Conservation (phyloP, 139 green algal genomes). For the Closterium sp. region DNA sequence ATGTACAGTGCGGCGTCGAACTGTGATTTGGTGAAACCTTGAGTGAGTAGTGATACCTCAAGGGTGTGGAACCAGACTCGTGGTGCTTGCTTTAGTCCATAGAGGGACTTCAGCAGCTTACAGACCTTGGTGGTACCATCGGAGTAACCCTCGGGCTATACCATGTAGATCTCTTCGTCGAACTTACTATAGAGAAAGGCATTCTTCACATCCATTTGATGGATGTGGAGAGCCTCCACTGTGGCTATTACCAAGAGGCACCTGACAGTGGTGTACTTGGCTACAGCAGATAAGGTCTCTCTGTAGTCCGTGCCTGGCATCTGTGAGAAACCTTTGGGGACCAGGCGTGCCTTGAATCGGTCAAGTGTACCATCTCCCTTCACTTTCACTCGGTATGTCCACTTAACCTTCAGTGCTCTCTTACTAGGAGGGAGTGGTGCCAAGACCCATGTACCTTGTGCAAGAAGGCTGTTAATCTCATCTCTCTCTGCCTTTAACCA, state of each 20-base stretch:
- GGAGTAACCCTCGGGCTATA: not conserved
- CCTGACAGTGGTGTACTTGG: conserved; percentile 13
- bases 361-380: conserved; percentile 4
- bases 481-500: not conserved
- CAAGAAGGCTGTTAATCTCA: not conserved
- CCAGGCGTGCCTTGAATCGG: conserved; percentile 16
- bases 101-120: not conserved
- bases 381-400: too few relatives aligned
- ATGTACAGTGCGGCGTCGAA: not conserved
- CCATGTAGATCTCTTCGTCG: conserved; percentile 33
- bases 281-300: conserved; percentile 24
- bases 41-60: not conserved
- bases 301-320: conserved; percentile 14
- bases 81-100: not conserved
- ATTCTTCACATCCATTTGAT: conserved; percentile 38
- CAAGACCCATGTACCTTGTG: not conserved
- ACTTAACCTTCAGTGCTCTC: not conserved
- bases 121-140: not conserved
- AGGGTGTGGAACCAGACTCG: not conserved
- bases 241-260: not conserved
- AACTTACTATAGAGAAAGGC: conserved; percentile 35
- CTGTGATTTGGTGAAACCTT: not conserved
- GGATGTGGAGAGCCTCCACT: not conserved
- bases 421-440: not conserved
- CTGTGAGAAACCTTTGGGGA: conserved; percentile 28